Evolutionary conservation across 306 rosid species (phyloP).

Genomic region (Cotoneaster glaucophyllus): DNA sequence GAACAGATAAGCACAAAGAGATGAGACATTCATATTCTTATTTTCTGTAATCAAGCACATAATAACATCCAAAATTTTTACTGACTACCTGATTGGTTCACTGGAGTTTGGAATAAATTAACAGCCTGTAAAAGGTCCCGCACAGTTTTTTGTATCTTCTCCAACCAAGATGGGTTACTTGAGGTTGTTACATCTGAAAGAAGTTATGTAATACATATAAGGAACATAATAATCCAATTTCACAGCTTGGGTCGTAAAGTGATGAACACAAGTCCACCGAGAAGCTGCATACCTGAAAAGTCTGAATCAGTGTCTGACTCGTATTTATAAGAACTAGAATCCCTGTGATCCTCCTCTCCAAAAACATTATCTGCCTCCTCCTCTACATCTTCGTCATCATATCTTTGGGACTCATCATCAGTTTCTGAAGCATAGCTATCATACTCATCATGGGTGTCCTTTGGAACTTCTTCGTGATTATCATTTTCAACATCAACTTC

Average conservation of each 20-base stretch:
- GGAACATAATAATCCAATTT: background rate
- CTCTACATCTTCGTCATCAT: slow-evolving; percentile 45
- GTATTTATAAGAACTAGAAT: slow-evolving; percentile 45
- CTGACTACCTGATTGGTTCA: slow-evolving; percentile 74
- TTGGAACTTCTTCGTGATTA: slow-evolving; percentile 31
- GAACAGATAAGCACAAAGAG: slow-evolving; percentile 24
- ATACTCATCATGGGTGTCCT: slow-evolving; percentile 41
- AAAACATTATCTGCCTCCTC: slow-evolving; percentile 53
- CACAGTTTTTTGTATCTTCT: slow-evolving; percentile 71
- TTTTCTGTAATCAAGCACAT: background rate
- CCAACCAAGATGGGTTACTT: slow-evolving; percentile 80
- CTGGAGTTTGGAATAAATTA: slow-evolving; percentile 80
- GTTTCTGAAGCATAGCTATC: slow-evolving; percentile 79
- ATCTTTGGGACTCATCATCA: slow-evolving; percentile 57
- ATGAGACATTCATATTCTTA: slow-evolving; percentile 12
- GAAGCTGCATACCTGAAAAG: slow-evolving; percentile 57
- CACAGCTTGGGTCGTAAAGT: background rate
- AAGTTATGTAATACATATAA: background rate
- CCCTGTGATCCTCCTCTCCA: slow-evolving; percentile 53
- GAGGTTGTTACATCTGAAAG: slow-evolving; percentile 40
- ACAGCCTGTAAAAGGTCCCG: slow-evolving; percentile 57
- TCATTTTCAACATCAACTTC: slow-evolving; percentile 34
- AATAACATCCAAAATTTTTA: slow-evolving; percentile 1
- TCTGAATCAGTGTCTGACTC: slow-evolving; percentile 53
- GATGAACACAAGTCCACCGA: slow-evolving; percentile 14